Conservation (phyloP, 148 eudicot genomes). For the Linanthus parryae region DNA sequence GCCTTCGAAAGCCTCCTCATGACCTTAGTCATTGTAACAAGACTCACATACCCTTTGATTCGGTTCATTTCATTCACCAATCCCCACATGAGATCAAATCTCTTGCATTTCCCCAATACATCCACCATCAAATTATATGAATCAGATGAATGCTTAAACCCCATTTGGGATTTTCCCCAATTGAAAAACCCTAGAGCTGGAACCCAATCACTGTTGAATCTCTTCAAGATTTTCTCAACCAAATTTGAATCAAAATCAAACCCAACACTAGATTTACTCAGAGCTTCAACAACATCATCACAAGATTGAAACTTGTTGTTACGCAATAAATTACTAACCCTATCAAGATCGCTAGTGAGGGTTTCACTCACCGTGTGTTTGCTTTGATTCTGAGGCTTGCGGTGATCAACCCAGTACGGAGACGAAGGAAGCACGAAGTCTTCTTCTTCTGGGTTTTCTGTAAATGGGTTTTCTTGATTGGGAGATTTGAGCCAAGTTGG, state of each 20-base stretch:
- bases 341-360: slow-evolving; percentile 43
- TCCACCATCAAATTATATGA: slow-evolving; percentile 68
- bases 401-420: slow-evolving; percentile 49
- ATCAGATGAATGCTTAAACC: slow-evolving; percentile 28
- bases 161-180: slow-evolving; percentile 53
- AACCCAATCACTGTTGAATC: slow-evolving; percentile 66
- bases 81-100: slow-evolving; percentile 63
- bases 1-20: slow-evolving; percentile 66
- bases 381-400: slow-evolving; percentile 25
- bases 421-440: slow-evolving; percentile 60
- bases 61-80: slow-evolving; percentile 62
- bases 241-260: slow-evolving; percentile 46
- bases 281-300: slow-evolving; percentile 34
- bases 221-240: slow-evolving; percentile 50
- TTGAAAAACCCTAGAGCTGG: slow-evolving; percentile 62
- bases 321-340: slow-evolving; percentile 38
- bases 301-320: slow-evolving; percentile 35
- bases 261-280: slow-evolving; percentile 24
- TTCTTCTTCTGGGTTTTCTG: slow-evolving; percentile 29
- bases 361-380: slow-evolving; percentile 28
- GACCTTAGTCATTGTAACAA: slow-evolving; percentile 49
- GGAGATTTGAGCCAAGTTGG: slow-evolving; percentile 61
- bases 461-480: slow-evolving; percentile 23
- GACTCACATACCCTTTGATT: slow-evolving; percentile 38
- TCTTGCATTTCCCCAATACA: slow-evolving; percentile 57